phyloP scores from a whole-genome alignment of 1,284 basidiomycete species.

The Volvariella volvacea region DNA sequence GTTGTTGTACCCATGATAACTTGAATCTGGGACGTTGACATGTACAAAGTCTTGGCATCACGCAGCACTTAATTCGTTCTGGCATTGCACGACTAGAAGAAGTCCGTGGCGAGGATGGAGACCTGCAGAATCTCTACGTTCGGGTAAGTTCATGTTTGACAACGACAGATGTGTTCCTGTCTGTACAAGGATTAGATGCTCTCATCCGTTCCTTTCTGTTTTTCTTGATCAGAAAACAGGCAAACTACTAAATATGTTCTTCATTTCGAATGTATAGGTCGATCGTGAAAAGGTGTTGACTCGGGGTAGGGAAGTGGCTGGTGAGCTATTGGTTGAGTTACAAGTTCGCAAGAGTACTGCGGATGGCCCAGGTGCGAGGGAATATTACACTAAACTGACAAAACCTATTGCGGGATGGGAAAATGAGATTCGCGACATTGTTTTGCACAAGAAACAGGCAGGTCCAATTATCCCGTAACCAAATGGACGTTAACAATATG shows the following conservation, averaged over 20 bases:
- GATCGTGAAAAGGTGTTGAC: slow-evolving; percentile 62
- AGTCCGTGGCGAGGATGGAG: slow-evolving; percentile 47
- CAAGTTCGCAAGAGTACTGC: slow-evolving; percentile 82
- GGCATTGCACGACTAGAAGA: slow-evolving; percentile 71
- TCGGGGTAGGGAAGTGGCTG: slow-evolving; percentile 58
- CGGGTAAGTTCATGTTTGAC: slow-evolving; percentile 35
- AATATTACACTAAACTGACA: slow-evolving; percentile 72
- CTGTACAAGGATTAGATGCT: neutral
- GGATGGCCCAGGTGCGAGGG: slow-evolving; percentile 67
- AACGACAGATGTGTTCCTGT: neutral
- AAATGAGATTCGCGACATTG: slow-evolving; percentile 67
- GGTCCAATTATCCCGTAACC: slow-evolving; percentile 14
- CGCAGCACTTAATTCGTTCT: slow-evolving; percentile 64
- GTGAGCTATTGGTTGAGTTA: slow-evolving; percentile 68
- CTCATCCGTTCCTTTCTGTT: neutral
- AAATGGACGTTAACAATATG: slow-evolving; percentile 3
- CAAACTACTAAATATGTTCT: too few relatives aligned
- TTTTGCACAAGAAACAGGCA: slow-evolving; percentile 73
- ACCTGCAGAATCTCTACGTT: slow-evolving; percentile 63
- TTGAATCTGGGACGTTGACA: neutral
- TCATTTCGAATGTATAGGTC: slow-evolving; percentile 35
- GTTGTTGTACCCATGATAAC: slow-evolving; percentile 6
- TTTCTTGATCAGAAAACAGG: too few relatives aligned
- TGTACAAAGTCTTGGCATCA: slow-evolving; percentile 62
- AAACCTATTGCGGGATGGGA: slow-evolving; percentile 67